Evolutionary conservation across 441 rosid species (phyloP).

Genomic region (Pelargonium exstipulatum): DNA sequence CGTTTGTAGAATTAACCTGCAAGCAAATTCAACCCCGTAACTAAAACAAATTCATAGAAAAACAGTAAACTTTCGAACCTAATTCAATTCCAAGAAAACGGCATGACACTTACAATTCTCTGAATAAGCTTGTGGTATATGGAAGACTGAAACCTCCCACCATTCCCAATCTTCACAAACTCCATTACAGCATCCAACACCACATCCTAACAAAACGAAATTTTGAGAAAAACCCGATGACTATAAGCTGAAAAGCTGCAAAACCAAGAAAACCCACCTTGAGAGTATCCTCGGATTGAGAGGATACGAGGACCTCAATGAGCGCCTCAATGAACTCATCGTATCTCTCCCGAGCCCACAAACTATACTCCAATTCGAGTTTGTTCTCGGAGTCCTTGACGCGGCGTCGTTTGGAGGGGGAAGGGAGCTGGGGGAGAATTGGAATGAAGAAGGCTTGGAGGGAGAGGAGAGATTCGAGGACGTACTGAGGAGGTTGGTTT

Average conservation of each 20-base stretch:
- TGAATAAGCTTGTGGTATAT: constrained; percentile 60
- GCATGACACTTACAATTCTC: constrained; percentile 46
- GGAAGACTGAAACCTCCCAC: constrained; percentile 63
- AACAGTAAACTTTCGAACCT: not conserved
- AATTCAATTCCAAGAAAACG: not conserved
- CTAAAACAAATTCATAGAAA: constrained; percentile 11
- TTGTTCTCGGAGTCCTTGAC: constrained; percentile 28
- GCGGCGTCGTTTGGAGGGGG: constrained; percentile 23
- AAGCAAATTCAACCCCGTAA: no score
- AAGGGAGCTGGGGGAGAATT: constrained; percentile 64
- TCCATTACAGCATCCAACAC: constrained; percentile 78
- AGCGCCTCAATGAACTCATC: constrained; percentile 59
- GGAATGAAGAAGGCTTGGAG: constrained; percentile 86
- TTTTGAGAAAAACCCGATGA: not conserved
- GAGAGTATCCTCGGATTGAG: constrained; percentile 49
- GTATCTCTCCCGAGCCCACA: constrained; percentile 80
- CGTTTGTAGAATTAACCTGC: constrained; percentile 48
- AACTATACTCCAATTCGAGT: constrained; percentile 50
- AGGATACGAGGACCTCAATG: constrained; percentile 40
- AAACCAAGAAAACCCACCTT: constrained; percentile 33
- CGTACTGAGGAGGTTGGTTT: constrained; percentile 45
- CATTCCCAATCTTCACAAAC: constrained; percentile 66
- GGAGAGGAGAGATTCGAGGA: constrained; percentile 73
- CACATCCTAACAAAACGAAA: constrained; percentile 44
- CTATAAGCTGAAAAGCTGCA: not conserved